phyloP scores from a whole-genome alignment of 2,329 filamentous ascomycete genomes.

The Arthrobotrys conoides region DNA sequence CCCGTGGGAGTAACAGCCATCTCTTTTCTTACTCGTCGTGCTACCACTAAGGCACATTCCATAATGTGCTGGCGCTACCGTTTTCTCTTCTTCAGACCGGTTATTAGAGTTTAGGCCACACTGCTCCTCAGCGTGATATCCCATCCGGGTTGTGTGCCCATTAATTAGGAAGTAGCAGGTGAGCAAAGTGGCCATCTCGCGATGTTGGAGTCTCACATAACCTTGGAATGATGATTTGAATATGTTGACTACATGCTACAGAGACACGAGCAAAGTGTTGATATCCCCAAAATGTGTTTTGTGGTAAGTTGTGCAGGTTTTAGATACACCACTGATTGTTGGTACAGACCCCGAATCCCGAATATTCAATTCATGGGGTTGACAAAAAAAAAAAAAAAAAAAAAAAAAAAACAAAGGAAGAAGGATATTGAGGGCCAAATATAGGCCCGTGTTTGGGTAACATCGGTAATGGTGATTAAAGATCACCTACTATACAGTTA shows the following conservation, averaged over 20 bases:
- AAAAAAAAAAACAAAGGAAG: not conserved
- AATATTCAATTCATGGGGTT: slow-evolving; percentile 15
- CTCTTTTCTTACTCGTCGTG: slow-evolving; percentile 29
- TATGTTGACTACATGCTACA: not conserved
- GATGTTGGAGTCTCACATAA: slow-evolving; percentile 44
- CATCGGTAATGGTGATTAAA: slow-evolving; percentile 22
- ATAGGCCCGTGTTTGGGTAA: not conserved
- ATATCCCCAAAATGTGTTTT: slow-evolving; percentile 25
- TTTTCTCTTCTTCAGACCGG: slow-evolving; percentile 30
- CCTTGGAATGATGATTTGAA: slow-evolving; percentile 26
- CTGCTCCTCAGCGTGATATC: slow-evolving; percentile 28
- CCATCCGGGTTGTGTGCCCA: slow-evolving; percentile 29
- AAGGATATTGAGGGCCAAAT: not conserved
- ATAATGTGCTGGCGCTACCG: slow-evolving; percentile 24
- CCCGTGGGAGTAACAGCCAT: slow-evolving; percentile 36
- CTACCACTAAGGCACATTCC: slow-evolving; percentile 48
- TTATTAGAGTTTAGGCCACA: slow-evolving; percentile 39
- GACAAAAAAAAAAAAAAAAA: not conserved
- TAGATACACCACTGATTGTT: slow-evolving; percentile 34
- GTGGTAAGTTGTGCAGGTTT: slow-evolving; percentile 15
- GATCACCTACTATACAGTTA: slow-evolving; percentile 52
- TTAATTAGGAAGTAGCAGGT: slow-evolving; percentile 3
- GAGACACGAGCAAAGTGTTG: slow-evolving; percentile 5
- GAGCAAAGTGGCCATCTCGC: slow-evolving; percentile 25
- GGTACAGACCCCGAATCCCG: slow-evolving; percentile 36